Evolutionary conservation across 1,139 yeast genomes (phyloP).

Genomic region (Saccharomyces hybrid): DNA sequence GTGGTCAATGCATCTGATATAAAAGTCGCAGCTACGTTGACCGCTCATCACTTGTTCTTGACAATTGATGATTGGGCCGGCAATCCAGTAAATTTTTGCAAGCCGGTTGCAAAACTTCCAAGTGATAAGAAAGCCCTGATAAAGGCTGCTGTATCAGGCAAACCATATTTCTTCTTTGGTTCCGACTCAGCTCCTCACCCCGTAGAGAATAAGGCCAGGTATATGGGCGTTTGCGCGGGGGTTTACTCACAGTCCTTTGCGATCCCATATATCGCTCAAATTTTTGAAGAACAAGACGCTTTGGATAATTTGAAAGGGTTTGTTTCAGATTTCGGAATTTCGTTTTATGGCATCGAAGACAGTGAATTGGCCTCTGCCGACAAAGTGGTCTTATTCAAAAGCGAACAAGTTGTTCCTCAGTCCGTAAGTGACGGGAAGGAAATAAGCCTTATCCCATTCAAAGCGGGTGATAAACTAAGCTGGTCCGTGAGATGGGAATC

Average conservation of each 20-base stretch:
- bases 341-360: slow-evolving; percentile 52
- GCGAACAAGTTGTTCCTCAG: slow-evolving; percentile 51
- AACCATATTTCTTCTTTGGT: slow-evolving; percentile 90
- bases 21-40: slow-evolving; percentile 81
- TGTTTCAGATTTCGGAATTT: slow-evolving; percentile 65
- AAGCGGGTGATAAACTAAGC: slow-evolving; percentile 64
- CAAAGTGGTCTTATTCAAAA: slow-evolving; percentile 44
- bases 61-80: slow-evolving; percentile 97
- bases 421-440: slow-evolving; percentile 38
- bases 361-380: slow-evolving; percentile 39
- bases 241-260: slow-evolving; percentile 86
- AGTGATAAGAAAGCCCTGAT: slow-evolving; percentile 71
- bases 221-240: slow-evolving; percentile 90
- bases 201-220: slow-evolving; percentile 62
- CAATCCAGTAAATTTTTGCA: slow-evolving; percentile 87
- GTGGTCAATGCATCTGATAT: slow-evolving; percentile 35
- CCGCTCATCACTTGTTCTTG: slow-evolving; percentile 87
- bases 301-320: slow-evolving; percentile 62
- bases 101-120: slow-evolving; percentile 95
- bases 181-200: slow-evolving; percentile 98
- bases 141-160: slow-evolving; percentile 84
- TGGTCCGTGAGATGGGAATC: slow-evolving; percentile 72
- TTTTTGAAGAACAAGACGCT: slow-evolving; percentile 60
- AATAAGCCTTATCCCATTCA: slow-evolving; percentile 76
- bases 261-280: slow-evolving; percentile 75